Evolutionary conservation across 140 eudicot species (phyloP).

Genomic region (Oenanthe javanica): DNA sequence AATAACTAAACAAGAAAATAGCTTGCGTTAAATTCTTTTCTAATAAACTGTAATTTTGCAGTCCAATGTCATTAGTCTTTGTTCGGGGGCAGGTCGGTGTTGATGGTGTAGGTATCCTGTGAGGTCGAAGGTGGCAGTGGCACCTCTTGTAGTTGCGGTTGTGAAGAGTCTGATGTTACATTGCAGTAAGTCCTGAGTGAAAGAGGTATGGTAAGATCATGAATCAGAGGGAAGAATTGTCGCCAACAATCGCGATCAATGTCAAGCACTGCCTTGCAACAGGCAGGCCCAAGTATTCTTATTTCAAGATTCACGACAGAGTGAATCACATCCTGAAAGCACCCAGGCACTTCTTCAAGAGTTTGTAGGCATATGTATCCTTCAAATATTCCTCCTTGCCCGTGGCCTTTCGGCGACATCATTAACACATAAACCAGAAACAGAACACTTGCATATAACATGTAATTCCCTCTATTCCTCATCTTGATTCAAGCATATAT

Average conservation of each 20-base stretch:
- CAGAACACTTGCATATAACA: neutral
- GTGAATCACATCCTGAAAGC: neutral
- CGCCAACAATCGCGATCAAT: constrained; percentile 1
- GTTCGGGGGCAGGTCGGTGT: neutral
- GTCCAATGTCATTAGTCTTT: neutral
- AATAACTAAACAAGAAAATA: neutral
- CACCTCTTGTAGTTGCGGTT: neutral
- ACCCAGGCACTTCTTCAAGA: constrained; percentile 3
- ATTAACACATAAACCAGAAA: neutral
- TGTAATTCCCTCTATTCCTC: neutral
- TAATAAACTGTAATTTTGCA: too few relatives aligned
- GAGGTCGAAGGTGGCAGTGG: neutral
- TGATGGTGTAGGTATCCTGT: neutral
- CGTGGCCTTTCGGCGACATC: neutral
- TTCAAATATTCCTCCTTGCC: neutral
- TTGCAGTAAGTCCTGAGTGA: neutral
- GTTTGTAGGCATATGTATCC: neutral
- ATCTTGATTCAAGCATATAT: neutral
- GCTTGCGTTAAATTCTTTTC: neutral
- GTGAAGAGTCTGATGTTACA: neutral
- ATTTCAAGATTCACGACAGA: neutral
- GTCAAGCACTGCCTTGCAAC: constrained; percentile 3
- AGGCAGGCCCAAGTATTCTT: neutral
- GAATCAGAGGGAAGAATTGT: neutral
- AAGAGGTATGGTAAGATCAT: neutral